Evolutionary conservation across 2,329 filamentous ascomycete species (phyloP), one percentile per base, ranked within the genome.

Genomic region (Colletotrichum sp.): DNA sequence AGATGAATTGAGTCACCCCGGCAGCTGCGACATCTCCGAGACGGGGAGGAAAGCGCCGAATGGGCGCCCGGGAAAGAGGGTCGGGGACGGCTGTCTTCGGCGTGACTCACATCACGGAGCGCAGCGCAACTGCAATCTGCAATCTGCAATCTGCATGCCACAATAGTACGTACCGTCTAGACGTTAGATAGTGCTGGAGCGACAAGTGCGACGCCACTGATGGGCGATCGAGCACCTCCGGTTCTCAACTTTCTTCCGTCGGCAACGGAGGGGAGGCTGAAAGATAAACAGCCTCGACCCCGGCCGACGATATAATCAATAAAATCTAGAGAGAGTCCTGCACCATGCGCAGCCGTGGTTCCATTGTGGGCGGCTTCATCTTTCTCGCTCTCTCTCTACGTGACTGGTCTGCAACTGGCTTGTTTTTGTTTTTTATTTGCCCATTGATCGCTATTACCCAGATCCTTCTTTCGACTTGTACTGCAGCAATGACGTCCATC

Each of bases 401-500:
- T 48, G 44, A 48, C n/a, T 48, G 44, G 3, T 48, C 39, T n/a
- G 39, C 18, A 6, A 48, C 39, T n/a, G 39, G 18, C 39, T 12
- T 18, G 18, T 12, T 62, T 62, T 32, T 44, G 36, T 26, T 32
- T 8, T n/a, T 10, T 10, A 30, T 8, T 22, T n/a, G 8, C 15
- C n/a, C 16, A 4, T 57, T 55, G 12, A 26, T 34, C 63, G 24
- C 18, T 15, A 2, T 22, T 24, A 22, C 22, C 8, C 22, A 32
- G 48, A 22, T 34, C 44, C 60, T 59, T 68, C 30, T 8, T n/a
- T 57, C 64, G 67, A 79, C n/a, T 44, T 10, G 24, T 59, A 24
- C 34, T 28, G 22, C 24, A 39, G 55, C 68, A 15, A 89, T 89
- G 88, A 88, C 87, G 62, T 89, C 87, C 16, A 89, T 88, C 80